Conservation (phyloP, 306 rosid species). For the Abrus precatorius region DNA sequence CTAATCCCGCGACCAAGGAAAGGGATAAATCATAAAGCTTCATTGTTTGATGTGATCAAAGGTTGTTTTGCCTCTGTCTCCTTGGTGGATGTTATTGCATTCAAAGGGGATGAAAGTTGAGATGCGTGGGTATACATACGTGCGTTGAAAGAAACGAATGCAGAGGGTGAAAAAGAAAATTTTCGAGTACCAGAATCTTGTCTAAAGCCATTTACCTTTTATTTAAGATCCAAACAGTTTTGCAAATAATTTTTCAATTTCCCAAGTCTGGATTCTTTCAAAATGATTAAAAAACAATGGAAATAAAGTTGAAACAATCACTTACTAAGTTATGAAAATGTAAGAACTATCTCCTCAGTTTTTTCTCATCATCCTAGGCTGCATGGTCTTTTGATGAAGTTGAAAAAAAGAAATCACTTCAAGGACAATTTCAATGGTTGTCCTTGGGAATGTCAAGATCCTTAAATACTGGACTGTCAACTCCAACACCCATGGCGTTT, state of each 20-base stretch:
- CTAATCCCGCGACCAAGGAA: too few relatives aligned
- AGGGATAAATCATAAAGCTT: too few relatives aligned
- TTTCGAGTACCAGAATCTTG: too few relatives aligned
- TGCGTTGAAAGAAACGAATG: too few relatives aligned
- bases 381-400: background rate
- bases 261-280: background rate
- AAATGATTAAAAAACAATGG: slow-evolving; percentile 17
- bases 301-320: slow-evolving; percentile 31
- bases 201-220: background rate
- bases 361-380: slow-evolving; percentile 33
- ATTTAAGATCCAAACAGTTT: background rate
- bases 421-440: slow-evolving; percentile 30
- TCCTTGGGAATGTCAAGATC: slow-evolving; percentile 53
- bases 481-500: slow-evolving; percentile 93
- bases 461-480: slow-evolving; percentile 63
- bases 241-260: background rate
- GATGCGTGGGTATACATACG: too few relatives aligned
- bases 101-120: too few relatives aligned
- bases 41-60: too few relatives aligned
- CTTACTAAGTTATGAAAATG: slow-evolving; percentile 3
- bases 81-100: too few relatives aligned
- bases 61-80: too few relatives aligned
- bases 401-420: slow-evolving; percentile 17
- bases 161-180: too few relatives aligned
- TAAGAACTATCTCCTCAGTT: slow-evolving; percentile 26